phyloP scores from a whole-genome alignment of 2,329 filamentous ascomycete genomes.

The Apiospora rasikravindrae region DNA sequence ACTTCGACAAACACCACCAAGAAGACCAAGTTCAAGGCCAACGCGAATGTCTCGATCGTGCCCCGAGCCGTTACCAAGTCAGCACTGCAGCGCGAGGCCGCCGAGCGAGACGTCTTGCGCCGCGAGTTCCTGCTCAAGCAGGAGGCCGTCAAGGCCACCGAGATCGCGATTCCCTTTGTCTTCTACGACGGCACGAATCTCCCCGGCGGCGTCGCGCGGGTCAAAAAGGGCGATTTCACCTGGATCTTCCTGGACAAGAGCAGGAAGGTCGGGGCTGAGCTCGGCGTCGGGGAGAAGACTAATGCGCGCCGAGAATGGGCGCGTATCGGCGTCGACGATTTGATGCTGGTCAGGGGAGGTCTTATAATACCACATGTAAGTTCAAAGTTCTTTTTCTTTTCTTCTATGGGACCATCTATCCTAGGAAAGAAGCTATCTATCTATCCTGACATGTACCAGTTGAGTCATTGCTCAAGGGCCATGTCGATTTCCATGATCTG shows the following conservation, averaged over 20 bases:
- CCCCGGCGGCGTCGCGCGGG: conserved; percentile 79
- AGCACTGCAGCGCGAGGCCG: conserved; percentile 76
- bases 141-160: conserved; percentile 84
- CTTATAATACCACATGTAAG: conserved; percentile 93
- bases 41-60: conserved; percentile 63
- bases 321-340: conserved; percentile 89
- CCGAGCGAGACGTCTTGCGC: conserved; percentile 73
- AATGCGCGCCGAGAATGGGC: conserved; percentile 85
- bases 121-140: conserved; percentile 84
- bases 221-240: conserved; percentile 91
- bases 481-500: background rate
- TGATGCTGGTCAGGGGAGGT: conserved; percentile 89
- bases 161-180: conserved; percentile 91
- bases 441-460: background rate
- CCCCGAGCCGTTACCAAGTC: conserved; percentile 76
- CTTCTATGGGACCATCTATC: conserved; percentile 18
- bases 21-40: conserved; percentile 63
- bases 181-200: conserved; percentile 96
- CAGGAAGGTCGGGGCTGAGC: conserved; percentile 84
- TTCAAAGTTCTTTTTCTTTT: conserved; percentile 31
- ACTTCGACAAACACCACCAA: conserved; percentile 31
- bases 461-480: background rate
- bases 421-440: background rate
- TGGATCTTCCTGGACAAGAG: conserved; percentile 95
- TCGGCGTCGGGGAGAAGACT: conserved; percentile 72